These are phyloP conservation scores for Auriscalpium microsporum DNA, from an alignment of 768 basidiomycete genomes.

Conservation along the genomic window DNA sequence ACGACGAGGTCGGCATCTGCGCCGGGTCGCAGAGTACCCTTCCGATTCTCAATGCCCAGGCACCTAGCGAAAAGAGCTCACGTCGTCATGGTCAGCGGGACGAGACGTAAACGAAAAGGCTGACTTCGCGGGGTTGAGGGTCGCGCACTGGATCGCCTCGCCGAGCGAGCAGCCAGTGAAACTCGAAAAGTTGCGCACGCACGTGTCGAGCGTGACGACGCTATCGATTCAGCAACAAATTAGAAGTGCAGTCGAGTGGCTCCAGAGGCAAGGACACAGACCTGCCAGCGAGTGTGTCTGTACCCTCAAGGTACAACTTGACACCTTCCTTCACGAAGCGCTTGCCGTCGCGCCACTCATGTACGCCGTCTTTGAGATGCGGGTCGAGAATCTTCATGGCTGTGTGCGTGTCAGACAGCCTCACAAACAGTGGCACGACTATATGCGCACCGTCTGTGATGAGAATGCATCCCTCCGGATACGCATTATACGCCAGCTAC, in stretches of 20 bases:
- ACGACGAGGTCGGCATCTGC: constrained; percentile 82
- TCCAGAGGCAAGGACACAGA: constrained; percentile 21
- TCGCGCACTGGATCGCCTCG: constrained; percentile 80
- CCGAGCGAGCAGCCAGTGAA: constrained; percentile 81
- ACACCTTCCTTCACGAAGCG: constrained; percentile 76
- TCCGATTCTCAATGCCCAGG: constrained; percentile 68
- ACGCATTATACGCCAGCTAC: constrained; percentile 75
- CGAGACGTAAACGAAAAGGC: constrained; percentile 15
- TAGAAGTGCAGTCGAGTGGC: not conserved
- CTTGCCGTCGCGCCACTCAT: constrained; percentile 83
- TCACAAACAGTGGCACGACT: not conserved
- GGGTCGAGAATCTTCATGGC: constrained; percentile 87
- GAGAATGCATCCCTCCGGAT: constrained; percentile 79
- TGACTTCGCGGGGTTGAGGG: constrained; percentile 75
- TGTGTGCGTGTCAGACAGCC: constrained; percentile 20
- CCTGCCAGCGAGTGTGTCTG: constrained; percentile 85
- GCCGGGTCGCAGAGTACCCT: constrained; percentile 75
- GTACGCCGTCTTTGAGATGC: constrained; percentile 70
- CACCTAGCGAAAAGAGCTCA: constrained; percentile 34
- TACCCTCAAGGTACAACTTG: constrained; percentile 75
- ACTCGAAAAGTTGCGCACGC: constrained; percentile 74
- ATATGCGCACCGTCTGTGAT: constrained; percentile 69
- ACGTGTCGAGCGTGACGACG: constrained; percentile 76
- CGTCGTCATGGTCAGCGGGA: not conserved
- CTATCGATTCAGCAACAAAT: constrained; percentile 24